Evolutionary conservation across 768 basidiomycete genomes (phyloP).

Genomic region (Lactifluus hygrophoroides): DNA sequence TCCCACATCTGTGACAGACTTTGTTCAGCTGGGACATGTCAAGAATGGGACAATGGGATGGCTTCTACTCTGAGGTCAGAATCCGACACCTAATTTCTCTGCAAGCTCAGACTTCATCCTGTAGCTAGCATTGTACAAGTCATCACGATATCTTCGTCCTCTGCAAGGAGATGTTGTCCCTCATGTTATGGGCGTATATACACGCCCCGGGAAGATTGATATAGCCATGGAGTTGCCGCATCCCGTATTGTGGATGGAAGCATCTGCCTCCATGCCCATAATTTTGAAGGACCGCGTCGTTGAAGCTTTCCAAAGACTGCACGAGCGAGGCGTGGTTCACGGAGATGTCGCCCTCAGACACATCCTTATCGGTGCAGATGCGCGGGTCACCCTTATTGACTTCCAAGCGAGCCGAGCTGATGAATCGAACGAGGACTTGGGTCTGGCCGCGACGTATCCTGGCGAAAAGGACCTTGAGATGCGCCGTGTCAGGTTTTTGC

Average conservation of each 20-base stretch:
- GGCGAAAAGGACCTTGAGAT: constrained; percentile 43
- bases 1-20: background rate
- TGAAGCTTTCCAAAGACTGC: constrained; percentile 39
- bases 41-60: constrained; percentile 30
- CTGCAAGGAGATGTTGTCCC: constrained; percentile 50
- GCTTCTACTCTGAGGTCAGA: constrained; percentile 34
- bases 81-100: background rate
- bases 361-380: constrained; percentile 48
- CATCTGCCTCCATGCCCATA: constrained; percentile 47
- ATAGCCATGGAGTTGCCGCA: constrained; percentile 50
- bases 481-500: constrained; percentile 46
- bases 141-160: constrained; percentile 35
- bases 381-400: constrained; percentile 36
- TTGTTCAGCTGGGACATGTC: constrained; percentile 28
- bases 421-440: constrained; percentile 27
- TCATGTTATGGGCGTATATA: constrained; percentile 41
- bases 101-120: background rate
- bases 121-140: constrained; percentile 47
- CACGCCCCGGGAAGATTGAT: constrained; percentile 32
- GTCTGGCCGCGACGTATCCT: constrained; percentile 31
- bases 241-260: constrained; percentile 51
- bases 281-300: constrained; percentile 45
- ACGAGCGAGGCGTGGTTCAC: constrained; percentile 29
- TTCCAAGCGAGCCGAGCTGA: constrained; percentile 37
- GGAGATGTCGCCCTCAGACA: constrained; percentile 30